Evolutionary conservation across 1,284 basidiomycete species (phyloP).

Genomic region (Cryptococcus hybrid): DNA sequence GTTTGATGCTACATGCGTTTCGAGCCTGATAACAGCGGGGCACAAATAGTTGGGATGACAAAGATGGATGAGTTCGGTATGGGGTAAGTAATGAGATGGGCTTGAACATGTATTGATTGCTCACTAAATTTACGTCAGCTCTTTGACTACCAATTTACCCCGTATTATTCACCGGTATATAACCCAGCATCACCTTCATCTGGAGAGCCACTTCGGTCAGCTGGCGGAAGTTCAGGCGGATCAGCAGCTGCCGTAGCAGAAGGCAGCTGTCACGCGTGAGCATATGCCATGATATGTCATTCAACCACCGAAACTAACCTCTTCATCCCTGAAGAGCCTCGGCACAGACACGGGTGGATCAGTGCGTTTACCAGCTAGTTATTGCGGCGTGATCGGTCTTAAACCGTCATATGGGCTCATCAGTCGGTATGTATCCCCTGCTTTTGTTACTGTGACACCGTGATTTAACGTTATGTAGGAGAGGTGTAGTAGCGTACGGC

Average conservation of each 20-base stretch:
- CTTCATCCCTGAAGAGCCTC: conserved; percentile 61
- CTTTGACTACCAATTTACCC: conserved; percentile 31
- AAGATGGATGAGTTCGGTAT: conserved; percentile 99
- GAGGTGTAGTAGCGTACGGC: conserved; percentile 89
- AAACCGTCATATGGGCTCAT: conserved; percentile 95
- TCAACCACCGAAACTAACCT: not conserved
- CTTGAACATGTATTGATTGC: too few relatives aligned
- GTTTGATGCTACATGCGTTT: conserved; percentile 83
- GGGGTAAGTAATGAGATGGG: conserved; percentile 61
- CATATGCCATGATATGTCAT: conserved; percentile 4
- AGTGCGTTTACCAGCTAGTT: conserved; percentile 85
- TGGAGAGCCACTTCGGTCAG: conserved; percentile 58
- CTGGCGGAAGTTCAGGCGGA: conserved; percentile 59
- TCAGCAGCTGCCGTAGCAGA: conserved; percentile 55
- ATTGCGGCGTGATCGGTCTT: conserved; percentile 86
- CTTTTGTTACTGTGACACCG: not conserved
- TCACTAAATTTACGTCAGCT: conserved; percentile 11
- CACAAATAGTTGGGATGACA: conserved; percentile 76
- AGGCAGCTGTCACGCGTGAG: conserved; percentile 74
- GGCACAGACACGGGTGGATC: conserved; percentile 97
- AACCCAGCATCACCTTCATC: conserved; percentile 60
- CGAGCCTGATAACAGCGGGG: conserved; percentile 62
- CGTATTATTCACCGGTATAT: conserved; percentile 57
- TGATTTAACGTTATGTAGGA: conserved; percentile 54
- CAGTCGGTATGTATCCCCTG: conserved; percentile 59